These are phyloP conservation scores for Talaromyces proteolyticus DNA, from an alignment of 495 filamentous ascomycete species.

Conservation along the genomic window DNA sequence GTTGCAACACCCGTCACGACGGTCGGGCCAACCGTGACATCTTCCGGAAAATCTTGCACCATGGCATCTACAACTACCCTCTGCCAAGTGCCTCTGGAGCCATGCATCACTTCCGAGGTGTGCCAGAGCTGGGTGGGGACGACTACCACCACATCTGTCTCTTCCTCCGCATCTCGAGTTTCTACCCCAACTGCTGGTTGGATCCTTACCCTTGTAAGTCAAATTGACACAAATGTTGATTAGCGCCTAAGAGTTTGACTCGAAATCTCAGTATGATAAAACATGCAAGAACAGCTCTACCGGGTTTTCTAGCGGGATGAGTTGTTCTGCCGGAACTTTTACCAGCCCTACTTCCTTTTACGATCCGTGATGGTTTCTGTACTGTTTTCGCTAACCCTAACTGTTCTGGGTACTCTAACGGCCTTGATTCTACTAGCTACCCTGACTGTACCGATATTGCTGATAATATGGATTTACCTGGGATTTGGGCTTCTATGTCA, in stretches of 20 bases:
- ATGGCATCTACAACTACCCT: not conserved
- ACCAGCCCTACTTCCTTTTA: not conserved
- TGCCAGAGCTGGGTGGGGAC: not conserved
- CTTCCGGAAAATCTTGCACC: not conserved
- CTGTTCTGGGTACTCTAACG: not conserved
- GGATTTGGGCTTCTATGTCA: not conserved
- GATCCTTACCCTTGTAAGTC: not conserved
- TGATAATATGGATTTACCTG: not conserved
- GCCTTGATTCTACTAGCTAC: not conserved
- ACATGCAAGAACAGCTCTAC: not conserved
- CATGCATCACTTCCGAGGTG: not conserved
- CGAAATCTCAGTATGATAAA: not conserved
- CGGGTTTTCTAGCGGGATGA: not conserved
- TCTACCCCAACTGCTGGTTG: not conserved
- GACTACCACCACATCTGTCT: not conserved
- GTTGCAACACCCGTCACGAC: not conserved
- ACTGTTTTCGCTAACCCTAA: not conserved
- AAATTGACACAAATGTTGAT: no score
- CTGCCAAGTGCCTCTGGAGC: not conserved
- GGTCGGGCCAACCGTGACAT: not conserved
- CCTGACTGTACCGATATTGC: not conserved
- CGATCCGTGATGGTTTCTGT: not conserved
- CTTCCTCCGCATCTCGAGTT: no score
- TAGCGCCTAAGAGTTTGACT: not conserved
- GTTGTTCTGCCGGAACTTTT: not conserved